Conservation (phyloP, 169 alveolate genomes). For the Plasmodium billcollinsi region DNA sequence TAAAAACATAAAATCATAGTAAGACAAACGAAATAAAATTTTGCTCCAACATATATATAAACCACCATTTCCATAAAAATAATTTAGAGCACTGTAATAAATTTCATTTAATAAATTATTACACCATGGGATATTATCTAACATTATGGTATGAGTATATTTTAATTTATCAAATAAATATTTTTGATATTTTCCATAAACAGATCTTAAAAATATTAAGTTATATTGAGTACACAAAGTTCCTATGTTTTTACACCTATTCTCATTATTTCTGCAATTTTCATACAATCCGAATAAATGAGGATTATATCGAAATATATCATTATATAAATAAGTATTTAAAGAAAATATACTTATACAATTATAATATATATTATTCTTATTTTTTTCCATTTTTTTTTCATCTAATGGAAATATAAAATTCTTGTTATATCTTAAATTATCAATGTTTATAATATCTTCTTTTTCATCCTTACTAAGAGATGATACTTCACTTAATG, state of each 20-base stretch:
- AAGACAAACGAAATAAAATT: conserved; percentile 47
- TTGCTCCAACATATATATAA: conserved; percentile 69
- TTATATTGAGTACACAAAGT: conserved; percentile 49
- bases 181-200: conserved; percentile 72
- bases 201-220: conserved; percentile 72
- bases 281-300: conserved; percentile 66
- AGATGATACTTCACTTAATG: conserved; percentile 21
- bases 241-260: conserved; percentile 45
- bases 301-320: conserved; percentile 62
- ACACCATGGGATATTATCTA: conserved; percentile 57
- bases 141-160: conserved; percentile 53
- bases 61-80: conserved; percentile 70
- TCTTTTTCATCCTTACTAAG: conserved; percentile 5
- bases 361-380: conserved; percentile 19
- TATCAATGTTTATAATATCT: not conserved
- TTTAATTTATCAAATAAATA: conserved; percentile 48
- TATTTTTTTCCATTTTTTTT: not conserved
- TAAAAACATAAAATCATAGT: conserved; percentile 69
- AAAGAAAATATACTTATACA: conserved; percentile 65
- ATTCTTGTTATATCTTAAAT: not conserved
- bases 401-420: not conserved
- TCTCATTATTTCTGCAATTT: conserved; percentile 63
- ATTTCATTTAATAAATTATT: conserved; percentile 43
- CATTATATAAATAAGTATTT: conserved; percentile 62
- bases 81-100: conserved; percentile 41